Conservation (phyloP, 768 basidiomycete genomes). For the Suillus subluteus region DNA sequence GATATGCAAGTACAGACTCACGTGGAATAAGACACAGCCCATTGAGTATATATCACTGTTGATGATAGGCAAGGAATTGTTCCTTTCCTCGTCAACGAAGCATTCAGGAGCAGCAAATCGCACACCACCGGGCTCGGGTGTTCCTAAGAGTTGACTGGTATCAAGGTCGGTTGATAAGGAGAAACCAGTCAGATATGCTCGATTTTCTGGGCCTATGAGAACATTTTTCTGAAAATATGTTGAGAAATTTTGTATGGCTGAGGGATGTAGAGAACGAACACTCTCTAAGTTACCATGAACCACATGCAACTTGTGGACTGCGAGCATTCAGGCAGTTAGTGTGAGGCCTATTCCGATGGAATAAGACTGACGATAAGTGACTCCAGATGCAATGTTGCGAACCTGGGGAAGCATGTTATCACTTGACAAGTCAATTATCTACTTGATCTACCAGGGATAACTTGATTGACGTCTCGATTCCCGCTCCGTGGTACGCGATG, state of each 20-base stretch:
- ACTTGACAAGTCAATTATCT: neutral
- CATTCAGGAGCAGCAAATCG: slow-evolving; percentile 7
- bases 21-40: slow-evolving; percentile 3
- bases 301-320: neutral
- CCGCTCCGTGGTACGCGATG: slow-evolving; percentile 2
- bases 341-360: too few relatives aligned
- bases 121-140: neutral
- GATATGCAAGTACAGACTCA: neutral
- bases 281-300: slow-evolving; percentile 5
- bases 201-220: neutral
- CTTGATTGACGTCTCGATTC: neutral
- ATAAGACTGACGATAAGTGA: slow-evolving; percentile 3
- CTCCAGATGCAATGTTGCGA: slow-evolving; percentile 1
- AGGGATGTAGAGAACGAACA: neutral
- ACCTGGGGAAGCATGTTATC: neutral
- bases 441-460: neutral
- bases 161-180: neutral
- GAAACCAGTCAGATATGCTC: slow-evolving; percentile 5
- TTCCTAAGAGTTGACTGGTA: neutral
- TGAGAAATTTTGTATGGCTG: neutral
- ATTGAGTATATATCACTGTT: slow-evolving; percentile 3
- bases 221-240: neutral
- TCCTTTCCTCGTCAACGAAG: neutral
- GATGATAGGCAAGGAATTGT: neutral
- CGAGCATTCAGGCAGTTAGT: neutral